Evolutionary conservation across 805 yeast species (phyloP).

Genomic region (Sungouiella blattae): DNA sequence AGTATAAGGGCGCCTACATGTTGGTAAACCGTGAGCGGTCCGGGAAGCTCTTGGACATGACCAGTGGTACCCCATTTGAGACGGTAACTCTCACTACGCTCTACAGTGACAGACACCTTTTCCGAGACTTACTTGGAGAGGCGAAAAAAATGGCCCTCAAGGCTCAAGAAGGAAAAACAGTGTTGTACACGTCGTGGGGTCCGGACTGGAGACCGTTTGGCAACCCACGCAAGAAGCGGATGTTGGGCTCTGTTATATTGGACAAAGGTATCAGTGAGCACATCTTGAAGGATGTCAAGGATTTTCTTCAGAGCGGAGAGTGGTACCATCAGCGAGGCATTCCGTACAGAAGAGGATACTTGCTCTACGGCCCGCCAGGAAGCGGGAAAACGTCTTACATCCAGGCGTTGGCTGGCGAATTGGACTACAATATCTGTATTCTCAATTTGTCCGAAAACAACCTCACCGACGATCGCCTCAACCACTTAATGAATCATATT

Average conservation of each 20-base stretch:
- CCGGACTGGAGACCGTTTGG: slow-evolving; percentile 99
- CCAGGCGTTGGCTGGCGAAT: slow-evolving; percentile 93
- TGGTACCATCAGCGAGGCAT: slow-evolving; percentile 98
- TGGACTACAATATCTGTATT: slow-evolving; percentile 93
- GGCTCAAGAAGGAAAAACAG: slow-evolving; percentile 89
- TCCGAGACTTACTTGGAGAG: slow-evolving; percentile 69
- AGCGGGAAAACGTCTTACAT: slow-evolving; percentile 94
- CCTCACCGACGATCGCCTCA: slow-evolving; percentile 89
- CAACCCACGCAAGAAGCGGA: slow-evolving; percentile 83
- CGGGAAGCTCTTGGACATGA: slow-evolving; percentile 81
- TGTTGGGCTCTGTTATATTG: slow-evolving; percentile 79
- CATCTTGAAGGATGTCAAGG: slow-evolving; percentile 69
- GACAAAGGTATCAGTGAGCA: slow-evolving; percentile 69
- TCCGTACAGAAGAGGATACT: slow-evolving; percentile 92
- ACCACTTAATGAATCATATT: slow-evolving; percentile 93
- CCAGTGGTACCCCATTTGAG: slow-evolving; percentile 91
- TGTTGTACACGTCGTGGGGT: slow-evolving; percentile 91
- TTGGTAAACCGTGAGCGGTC: slow-evolving; percentile 87
- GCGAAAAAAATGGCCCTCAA: slow-evolving; percentile 82
- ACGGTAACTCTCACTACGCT: slow-evolving; percentile 92
- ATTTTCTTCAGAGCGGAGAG: slow-evolving; percentile 71
- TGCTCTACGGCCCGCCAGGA: slow-evolving; percentile 96
- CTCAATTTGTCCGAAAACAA: slow-evolving; percentile 87
- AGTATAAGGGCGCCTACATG: slow-evolving; percentile 84
- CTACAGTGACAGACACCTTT: slow-evolving; percentile 71